Conservation (phyloP, 306 rosid species). For the Rubus parviflorus region DNA sequence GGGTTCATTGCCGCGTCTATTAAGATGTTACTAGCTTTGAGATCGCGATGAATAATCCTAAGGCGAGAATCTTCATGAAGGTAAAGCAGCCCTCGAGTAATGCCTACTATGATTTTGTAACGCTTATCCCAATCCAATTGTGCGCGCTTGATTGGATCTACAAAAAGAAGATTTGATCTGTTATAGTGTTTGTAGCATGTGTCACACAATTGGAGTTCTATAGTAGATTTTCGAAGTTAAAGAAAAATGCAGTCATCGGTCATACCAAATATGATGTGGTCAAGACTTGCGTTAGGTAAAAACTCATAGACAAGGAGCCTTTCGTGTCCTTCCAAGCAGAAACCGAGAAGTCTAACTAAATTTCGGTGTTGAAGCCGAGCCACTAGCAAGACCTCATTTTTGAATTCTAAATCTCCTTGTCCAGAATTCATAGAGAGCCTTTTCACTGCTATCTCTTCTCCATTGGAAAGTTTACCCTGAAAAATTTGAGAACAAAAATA, state of each 20-base stretch:
- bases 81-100: not conserved
- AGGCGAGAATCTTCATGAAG: constrained; percentile 2
- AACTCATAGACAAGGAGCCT: too few relatives aligned
- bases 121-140: not conserved
- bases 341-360: too few relatives aligned
- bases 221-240: not conserved
- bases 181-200: not conserved
- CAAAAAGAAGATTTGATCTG: not conserved
- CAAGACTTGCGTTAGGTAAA: constrained; percentile 14
- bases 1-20: not conserved
- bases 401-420: too few relatives aligned
- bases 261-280: constrained; percentile 16
- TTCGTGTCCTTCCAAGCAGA: constrained; percentile 1
- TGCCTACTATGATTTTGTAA: constrained; percentile 3
- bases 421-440: too few relatives aligned
- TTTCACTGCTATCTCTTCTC: too few relatives aligned
- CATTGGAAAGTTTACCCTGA: too few relatives aligned
- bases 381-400: too few relatives aligned
- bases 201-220: not conserved
- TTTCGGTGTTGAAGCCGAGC: too few relatives aligned
- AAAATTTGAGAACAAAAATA: too few relatives aligned
- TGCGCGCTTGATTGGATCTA: not conserved
- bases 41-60: constrained; percentile 11
- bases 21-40: constrained; percentile 7
- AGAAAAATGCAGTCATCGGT: not conserved